These are phyloP conservation scores for Russula lepida DNA, from an alignment of 768 basidiomycete genomes.

Conservation along the genomic window DNA sequence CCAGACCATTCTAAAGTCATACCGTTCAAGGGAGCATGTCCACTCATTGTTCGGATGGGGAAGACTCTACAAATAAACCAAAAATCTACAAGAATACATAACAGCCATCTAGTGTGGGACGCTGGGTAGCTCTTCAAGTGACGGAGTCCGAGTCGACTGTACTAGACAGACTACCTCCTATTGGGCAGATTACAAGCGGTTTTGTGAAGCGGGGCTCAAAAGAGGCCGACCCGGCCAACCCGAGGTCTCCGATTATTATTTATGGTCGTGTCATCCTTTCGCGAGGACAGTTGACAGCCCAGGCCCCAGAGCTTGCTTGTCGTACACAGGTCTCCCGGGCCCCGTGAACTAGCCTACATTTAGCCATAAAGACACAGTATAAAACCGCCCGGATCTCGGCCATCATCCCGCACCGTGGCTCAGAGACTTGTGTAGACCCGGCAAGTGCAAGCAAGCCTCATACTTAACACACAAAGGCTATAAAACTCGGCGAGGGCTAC, in stretches of 20 bases:
- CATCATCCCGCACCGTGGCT: neutral
- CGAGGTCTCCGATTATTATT: neutral
- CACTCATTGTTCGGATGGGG: no score
- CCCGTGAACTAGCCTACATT: neutral
- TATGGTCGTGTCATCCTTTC: neutral
- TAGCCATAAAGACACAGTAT: neutral
- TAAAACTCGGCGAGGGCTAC: neutral
- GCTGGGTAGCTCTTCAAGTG: no score
- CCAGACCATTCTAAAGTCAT: no score
- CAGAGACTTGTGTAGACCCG: neutral
- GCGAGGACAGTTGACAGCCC: neutral
- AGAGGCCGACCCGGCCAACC: no score
- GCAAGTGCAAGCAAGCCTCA: neutral
- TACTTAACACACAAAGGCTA: neutral
- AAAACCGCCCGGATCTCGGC: neutral
- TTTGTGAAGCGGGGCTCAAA: neutral
- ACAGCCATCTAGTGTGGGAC: neutral
- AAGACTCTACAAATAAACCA: no score
- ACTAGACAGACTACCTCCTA: neutral
- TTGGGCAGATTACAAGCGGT: neutral
- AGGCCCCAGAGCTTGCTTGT: no score
- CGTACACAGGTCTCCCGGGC: neutral
- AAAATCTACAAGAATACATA: no score
- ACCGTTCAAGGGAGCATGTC: no score
- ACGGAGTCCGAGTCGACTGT: no score